Evolutionary conservation across 1,284 basidiomycete genomes (phyloP).

Genomic region (Fomes fomentarius): DNA sequence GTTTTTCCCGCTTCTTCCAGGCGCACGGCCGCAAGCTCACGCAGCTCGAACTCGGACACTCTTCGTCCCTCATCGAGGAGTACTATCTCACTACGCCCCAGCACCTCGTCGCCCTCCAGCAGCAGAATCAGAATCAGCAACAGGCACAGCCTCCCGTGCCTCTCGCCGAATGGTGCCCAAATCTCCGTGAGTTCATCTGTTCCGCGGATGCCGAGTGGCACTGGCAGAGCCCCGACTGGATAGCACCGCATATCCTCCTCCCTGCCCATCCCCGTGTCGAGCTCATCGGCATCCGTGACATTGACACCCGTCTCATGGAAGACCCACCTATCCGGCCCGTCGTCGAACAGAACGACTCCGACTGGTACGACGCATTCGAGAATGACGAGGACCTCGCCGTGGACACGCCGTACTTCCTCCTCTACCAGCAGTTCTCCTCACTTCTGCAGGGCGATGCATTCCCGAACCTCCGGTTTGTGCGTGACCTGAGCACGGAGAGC

Average conservation of each 20-base stretch:
- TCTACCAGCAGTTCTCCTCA: constrained; percentile 65
- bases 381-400: constrained; percentile 26
- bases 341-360: no score
- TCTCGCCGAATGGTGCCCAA: constrained; percentile 66
- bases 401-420: constrained; percentile 59
- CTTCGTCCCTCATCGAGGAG: constrained; percentile 63
- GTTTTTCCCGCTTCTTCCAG: constrained; percentile 66
- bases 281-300: constrained; percentile 72
- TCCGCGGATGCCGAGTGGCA: constrained; percentile 78
- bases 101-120: constrained; percentile 32
- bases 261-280: constrained; percentile 61
- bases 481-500: constrained; percentile 53
- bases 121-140: constrained; percentile 24
- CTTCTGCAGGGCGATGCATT: constrained; percentile 62
- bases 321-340: constrained; percentile 36
- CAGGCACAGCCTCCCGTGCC: constrained; percentile 40
- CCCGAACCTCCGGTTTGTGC: constrained; percentile 59
- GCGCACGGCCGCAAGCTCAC: constrained; percentile 61
- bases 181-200: constrained; percentile 69
- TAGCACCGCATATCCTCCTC: constrained; percentile 73
- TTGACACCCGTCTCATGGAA: constrained; percentile 60
- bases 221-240: constrained; percentile 77
- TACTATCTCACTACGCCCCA: constrained; percentile 56
- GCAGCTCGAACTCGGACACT: constrained; percentile 74
- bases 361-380: constrained; percentile 4